Evolutionary conservation across 2,329 filamentous ascomycete genomes (phyloP).

Genomic region (Fusarium nelsonii): DNA sequence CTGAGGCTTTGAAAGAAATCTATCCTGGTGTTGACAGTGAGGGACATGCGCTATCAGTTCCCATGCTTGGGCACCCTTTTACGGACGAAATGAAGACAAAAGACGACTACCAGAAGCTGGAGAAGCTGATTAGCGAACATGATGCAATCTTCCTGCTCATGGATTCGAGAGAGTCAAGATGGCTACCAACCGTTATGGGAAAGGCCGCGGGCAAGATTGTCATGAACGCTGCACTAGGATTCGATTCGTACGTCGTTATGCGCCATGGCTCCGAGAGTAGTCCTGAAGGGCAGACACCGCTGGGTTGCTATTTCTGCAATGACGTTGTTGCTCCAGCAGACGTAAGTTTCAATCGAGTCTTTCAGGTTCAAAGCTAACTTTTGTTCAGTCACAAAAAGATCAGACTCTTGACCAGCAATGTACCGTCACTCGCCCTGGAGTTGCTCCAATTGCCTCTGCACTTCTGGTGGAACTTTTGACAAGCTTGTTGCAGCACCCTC

Average conservation of each 20-base stretch:
- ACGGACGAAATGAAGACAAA: slow-evolving; percentile 76
- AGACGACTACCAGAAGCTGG: slow-evolving; percentile 79
- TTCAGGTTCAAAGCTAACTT: slow-evolving; percentile 13
- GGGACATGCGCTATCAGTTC: slow-evolving; percentile 86
- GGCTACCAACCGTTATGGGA: slow-evolving; percentile 96
- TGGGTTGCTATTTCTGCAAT: slow-evolving; percentile 99
- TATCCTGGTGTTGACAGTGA: slow-evolving; percentile 89
- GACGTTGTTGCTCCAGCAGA: slow-evolving; percentile 95
- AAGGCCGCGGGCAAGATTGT: slow-evolving; percentile 95
- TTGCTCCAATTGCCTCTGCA: slow-evolving; percentile 92
- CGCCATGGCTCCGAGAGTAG: slow-evolving; percentile 80
- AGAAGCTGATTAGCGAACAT: slow-evolving; percentile 82
- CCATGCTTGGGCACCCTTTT: slow-evolving; percentile 95
- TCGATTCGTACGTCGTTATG: slow-evolving; percentile 98
- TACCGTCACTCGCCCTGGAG: slow-evolving; percentile 93
- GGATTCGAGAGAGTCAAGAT: slow-evolving; percentile 94
- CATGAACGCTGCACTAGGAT: slow-evolving; percentile 94
- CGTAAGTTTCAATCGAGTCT: slow-evolving; percentile 67
- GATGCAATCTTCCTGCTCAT: slow-evolving; percentile 97
- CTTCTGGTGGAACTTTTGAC: slow-evolving; percentile 90
- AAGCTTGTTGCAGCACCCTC: slow-evolving; percentile 87
- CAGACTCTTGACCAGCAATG: slow-evolving; percentile 98
- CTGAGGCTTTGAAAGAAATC: slow-evolving; percentile 83
- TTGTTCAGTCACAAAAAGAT: slow-evolving; percentile 83
- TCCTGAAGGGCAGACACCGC: slow-evolving; percentile 69